A percentile compares a stretch with the other conserved stretches of the same genome.
Evolutionary conservation across 1,139 yeast species (phyloP).

Genomic region (Tardiomyces blankii): DNA sequence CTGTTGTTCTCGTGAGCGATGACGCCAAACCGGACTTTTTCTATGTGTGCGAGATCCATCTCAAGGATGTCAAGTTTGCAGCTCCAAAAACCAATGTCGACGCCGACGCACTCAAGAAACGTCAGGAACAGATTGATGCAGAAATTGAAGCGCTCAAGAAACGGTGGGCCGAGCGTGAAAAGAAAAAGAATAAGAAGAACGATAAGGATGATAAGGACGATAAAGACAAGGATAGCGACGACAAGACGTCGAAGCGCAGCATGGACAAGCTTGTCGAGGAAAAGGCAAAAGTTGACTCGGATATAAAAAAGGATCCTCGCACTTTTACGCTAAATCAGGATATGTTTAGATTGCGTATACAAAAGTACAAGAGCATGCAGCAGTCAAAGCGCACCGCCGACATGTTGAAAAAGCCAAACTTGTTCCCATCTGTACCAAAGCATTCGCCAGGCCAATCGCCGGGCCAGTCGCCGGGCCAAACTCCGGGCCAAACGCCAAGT

Average conservation of each 20-base stretch:
- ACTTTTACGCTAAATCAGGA: slow-evolving; percentile 32
- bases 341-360: slow-evolving; percentile 43
- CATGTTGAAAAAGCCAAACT: slow-evolving; percentile 32
- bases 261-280: slow-evolving; percentile 14
- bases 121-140: slow-evolving; percentile 30
- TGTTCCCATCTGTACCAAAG: slow-evolving; percentile 36
- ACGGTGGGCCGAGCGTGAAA: slow-evolving; percentile 20
- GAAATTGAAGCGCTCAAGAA: slow-evolving; percentile 31
- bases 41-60: slow-evolving; percentile 56
- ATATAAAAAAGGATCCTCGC: slow-evolving; percentile 13
- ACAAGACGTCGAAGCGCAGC: slow-evolving; percentile 3
- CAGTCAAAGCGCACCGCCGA: slow-evolving; percentile 20
- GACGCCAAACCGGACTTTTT: slow-evolving; percentile 48
- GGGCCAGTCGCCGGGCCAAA: too few species aligned
- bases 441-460: slow-evolving; percentile 1
- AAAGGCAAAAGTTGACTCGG: slow-evolving; percentile 11
- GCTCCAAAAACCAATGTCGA: slow-evolving; percentile 39
- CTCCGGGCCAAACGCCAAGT: too few species aligned
- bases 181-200: slow-evolving; percentile 9
- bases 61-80: slow-evolving; percentile 54
- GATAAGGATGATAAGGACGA: slow-evolving; percentile 13
- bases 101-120: slow-evolving; percentile 28
- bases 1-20: slow-evolving; percentile 46
- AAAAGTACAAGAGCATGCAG: slow-evolving; percentile 9
- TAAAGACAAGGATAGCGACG: slow-evolving; percentile 10